phyloP scores from a whole-genome alignment of 768 basidiomycete genomes.

The Kwoniella sp. region DNA sequence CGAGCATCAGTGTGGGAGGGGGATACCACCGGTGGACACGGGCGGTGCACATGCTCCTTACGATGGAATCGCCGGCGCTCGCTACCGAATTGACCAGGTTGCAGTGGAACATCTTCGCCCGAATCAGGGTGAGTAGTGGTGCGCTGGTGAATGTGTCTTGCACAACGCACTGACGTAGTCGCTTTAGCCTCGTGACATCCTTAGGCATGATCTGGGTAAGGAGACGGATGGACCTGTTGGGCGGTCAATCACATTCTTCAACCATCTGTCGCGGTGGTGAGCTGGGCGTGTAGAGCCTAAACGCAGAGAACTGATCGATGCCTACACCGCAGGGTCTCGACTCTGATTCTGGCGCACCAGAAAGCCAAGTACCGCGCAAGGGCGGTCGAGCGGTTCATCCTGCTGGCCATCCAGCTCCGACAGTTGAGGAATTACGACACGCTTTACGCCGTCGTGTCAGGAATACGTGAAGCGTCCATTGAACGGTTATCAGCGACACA shows the following conservation, averaged over 20 bases:
- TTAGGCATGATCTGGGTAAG: constrained; percentile 69
- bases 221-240: constrained; percentile 65
- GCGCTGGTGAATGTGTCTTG: neutral
- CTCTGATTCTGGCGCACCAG: constrained; percentile 82
- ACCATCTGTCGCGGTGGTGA: constrained; percentile 78
- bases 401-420: constrained; percentile 74
- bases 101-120: constrained; percentile 64
- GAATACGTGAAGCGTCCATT: constrained; percentile 77
- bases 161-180: constrained; percentile 1
- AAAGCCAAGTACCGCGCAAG: constrained; percentile 67
- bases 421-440: constrained; percentile 87
- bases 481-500: constrained; percentile 68
- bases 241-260: constrained; percentile 69
- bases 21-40: constrained; percentile 4
- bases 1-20: no score
- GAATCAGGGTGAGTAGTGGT: constrained; percentile 63
- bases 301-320: constrained; percentile 13
- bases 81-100: constrained; percentile 81
- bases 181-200: constrained; percentile 76
- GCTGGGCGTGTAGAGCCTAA: constrained; percentile 28
- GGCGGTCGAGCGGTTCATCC: constrained; percentile 83
- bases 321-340: constrained; percentile 65
- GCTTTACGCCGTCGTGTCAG: constrained; percentile 86
- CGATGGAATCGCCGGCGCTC: constrained; percentile 54
- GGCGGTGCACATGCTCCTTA: neutral